Percentiles rank a stretch among this genome's conserved stretches.
Evolutionary conservation across 805 yeast genomes (phyloP).

Genomic region (Komagataella pseudopastoris): DNA sequence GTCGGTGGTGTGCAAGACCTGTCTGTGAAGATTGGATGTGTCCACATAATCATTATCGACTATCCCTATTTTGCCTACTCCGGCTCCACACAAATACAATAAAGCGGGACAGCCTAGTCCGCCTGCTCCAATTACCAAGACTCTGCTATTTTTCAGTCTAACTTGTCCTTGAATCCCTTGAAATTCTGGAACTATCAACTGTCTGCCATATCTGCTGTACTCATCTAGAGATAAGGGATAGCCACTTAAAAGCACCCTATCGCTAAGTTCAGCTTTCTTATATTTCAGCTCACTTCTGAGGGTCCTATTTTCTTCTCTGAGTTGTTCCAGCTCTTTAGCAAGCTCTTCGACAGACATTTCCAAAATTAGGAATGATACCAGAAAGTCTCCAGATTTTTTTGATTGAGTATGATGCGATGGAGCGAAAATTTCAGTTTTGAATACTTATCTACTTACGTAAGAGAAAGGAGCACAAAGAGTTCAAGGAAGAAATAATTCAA

Average conservation of each 20-base stretch:
- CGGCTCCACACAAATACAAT: constrained; percentile 75
- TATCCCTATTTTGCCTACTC: constrained; percentile 75
- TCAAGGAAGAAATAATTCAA: not conserved
- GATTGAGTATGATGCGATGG: not conserved
- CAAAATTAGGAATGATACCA: not conserved
- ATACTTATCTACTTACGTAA: not conserved
- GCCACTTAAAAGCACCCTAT: not conserved
- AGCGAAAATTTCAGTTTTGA: not conserved
- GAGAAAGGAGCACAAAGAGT: not conserved
- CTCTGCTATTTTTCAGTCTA: constrained; percentile 37
- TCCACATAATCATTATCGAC: constrained; percentile 84
- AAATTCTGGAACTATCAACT: constrained; percentile 81
- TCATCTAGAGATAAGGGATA: constrained; percentile 39
- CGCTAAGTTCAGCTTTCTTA: not conserved
- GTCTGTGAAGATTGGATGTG: constrained; percentile 77
- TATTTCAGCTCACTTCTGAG: constrained; percentile 4
- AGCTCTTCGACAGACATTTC: constrained; percentile 6
- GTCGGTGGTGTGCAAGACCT: constrained; percentile 60
- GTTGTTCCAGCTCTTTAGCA: constrained; percentile 10
- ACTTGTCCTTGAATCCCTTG: constrained; percentile 43
- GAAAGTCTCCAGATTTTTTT: not conserved
- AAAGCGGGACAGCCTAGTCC: constrained; percentile 93
- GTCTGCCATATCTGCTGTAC: constrained; percentile 80
- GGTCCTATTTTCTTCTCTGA: constrained; percentile 14
- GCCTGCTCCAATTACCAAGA: constrained; percentile 89